Conservation (phyloP, 73 alveolate species). For the Blepharisma stoltei region DNA sequence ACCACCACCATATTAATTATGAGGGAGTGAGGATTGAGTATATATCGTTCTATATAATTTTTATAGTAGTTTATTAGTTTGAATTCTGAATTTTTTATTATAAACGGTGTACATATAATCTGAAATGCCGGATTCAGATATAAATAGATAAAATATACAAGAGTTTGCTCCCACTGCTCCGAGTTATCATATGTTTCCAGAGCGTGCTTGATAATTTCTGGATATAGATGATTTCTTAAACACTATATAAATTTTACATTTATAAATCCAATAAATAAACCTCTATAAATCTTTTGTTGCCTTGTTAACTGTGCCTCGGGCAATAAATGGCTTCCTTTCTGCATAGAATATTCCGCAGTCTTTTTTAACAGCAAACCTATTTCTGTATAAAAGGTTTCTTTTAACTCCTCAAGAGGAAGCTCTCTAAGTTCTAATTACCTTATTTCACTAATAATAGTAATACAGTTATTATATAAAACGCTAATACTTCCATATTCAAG, state of each 20-base stretch:
- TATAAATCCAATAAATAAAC: not conserved
- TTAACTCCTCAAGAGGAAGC: not conserved
- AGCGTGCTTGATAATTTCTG: not conserved
- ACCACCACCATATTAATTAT: no score
- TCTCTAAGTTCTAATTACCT: not conserved
- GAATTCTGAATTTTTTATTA: no score
- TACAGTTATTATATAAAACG: conserved; percentile 14
- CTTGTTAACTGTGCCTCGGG: not conserved
- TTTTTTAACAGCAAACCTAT: not conserved
- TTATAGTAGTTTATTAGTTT: no score
- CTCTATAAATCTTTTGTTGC: conserved; percentile 5
- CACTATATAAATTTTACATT: conserved; percentile 1
- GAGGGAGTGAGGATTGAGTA: no score
- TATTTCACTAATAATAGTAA: conserved; percentile 8
- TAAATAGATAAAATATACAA: not conserved
- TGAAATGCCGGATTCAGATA: no score
- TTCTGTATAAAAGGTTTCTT: not conserved
- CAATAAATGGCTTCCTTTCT: not conserved
- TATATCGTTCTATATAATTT: no score
- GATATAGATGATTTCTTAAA: not conserved
- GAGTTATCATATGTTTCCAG: not conserved
- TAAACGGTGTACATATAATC: no score
- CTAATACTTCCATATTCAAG: conserved; percentile 14
- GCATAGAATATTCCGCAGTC: not conserved
- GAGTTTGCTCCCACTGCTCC: not conserved